These are phyloP conservation scores for Desmodesmus armatus DNA, from an alignment of 139 green algal species.

Conservation along the genomic window DNA sequence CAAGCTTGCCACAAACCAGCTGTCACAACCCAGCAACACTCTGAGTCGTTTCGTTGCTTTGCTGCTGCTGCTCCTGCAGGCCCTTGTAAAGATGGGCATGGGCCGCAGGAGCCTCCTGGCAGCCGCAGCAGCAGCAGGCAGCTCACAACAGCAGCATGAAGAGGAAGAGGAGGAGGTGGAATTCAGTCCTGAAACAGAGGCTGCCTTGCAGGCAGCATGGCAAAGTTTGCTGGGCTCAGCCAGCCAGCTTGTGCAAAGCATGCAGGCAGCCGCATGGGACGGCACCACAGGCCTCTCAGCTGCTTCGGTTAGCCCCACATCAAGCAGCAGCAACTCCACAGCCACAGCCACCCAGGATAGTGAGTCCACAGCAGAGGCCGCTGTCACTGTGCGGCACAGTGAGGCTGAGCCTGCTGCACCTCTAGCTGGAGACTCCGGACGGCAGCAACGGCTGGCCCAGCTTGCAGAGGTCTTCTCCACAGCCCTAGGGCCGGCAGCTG, in stretches of 20 bases:
- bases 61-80: not conserved
- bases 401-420: not conserved
- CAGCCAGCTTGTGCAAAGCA: not conserved
- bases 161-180: not conserved
- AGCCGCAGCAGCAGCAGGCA: constrained; percentile 3
- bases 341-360: not conserved
- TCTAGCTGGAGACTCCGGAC: not conserved
- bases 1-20: too few species aligned
- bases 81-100: constrained; percentile 27
- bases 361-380: not conserved
- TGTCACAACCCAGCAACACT: too few species aligned
- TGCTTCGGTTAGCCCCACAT: too few species aligned
- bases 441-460: not conserved
- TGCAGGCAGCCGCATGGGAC: constrained; percentile 32
- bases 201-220: not conserved
- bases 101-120: not conserved
- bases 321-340: too few species aligned
- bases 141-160: not conserved
- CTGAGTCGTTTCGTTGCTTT: too few species aligned
- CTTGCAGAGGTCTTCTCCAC: not conserved
- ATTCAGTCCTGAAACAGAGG: not conserved
- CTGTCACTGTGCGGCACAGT: not conserved
- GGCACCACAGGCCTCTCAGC: not conserved
- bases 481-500: not conserved
- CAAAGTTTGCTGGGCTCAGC: constrained; percentile 9